Evolutionary conservation across 139 green algal species (phyloP).

Genomic region (Volvox africanus): DNA sequence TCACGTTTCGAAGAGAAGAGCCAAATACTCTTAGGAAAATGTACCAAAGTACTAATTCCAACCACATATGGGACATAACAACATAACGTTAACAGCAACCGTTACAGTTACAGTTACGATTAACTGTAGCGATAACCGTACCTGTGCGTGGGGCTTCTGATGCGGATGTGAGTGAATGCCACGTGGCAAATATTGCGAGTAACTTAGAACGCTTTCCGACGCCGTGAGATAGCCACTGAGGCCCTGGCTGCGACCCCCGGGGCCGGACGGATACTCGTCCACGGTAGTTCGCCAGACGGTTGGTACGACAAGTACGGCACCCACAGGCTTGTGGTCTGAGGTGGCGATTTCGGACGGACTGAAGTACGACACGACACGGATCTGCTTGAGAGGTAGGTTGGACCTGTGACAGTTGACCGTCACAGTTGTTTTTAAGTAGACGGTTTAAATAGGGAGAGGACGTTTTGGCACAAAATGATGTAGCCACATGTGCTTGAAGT

Average conservation of each 20-base stretch:
- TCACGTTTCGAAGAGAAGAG: no score
- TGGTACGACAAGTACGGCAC: conserved; percentile 60
- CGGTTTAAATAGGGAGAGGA: neutral
- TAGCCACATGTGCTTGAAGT: no score
- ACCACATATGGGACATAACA: no score
- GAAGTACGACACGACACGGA: conserved; percentile 64
- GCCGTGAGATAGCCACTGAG: neutral
- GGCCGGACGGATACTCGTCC: neutral
- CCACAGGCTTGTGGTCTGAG: conserved; percentile 85
- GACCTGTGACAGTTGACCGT: conserved; percentile 7
- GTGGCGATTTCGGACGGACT: conserved; percentile 61
- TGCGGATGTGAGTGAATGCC: neutral
- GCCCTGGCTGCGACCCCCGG: neutral
- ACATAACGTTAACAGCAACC: no score
- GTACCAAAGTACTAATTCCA: no score
- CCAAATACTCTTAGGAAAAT: no score
- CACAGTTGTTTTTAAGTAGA: neutral
- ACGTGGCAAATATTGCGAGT: neutral
- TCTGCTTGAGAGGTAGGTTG: conserved; percentile 64
- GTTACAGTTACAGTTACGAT: no score
- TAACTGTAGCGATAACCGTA: neutral
- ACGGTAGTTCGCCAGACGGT: conserved; percentile 38
- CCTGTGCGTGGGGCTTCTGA: neutral
- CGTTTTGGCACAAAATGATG: no score
- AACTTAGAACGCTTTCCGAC: neutral